These are phyloP conservation scores for Fusarium coicis DNA, from an alignment of 2,329 filamentous ascomycete species.

Conservation along the genomic window DNA sequence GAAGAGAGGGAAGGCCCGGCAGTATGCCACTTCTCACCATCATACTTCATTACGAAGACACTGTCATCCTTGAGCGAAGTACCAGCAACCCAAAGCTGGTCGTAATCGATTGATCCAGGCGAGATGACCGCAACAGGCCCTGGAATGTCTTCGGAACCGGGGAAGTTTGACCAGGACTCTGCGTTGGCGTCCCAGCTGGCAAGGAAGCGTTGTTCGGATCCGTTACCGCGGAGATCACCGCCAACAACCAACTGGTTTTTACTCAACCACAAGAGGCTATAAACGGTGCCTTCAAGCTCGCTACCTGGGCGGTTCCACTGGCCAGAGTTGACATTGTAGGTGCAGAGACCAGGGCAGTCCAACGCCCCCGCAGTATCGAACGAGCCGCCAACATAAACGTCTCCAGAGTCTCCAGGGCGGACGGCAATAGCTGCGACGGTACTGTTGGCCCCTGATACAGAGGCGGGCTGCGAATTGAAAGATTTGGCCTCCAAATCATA, in stretches of 20 bases:
- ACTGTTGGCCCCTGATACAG: constrained; percentile 74
- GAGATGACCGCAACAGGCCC: constrained; percentile 83
- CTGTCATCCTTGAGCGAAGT: constrained; percentile 70
- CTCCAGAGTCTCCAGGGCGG: constrained; percentile 70
- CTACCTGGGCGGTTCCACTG: constrained; percentile 86
- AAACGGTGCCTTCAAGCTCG: constrained; percentile 75
- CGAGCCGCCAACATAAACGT: constrained; percentile 87
- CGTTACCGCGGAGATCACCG: constrained; percentile 77
- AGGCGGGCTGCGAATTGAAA: constrained; percentile 78
- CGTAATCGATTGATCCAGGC: constrained; percentile 75
- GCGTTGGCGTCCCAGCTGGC: constrained; percentile 77
- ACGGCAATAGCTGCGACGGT: constrained; percentile 81
- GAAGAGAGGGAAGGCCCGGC: constrained; percentile 71
- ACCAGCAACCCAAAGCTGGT: constrained; percentile 86
- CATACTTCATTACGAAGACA: constrained; percentile 83
- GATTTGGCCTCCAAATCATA: constrained; percentile 77
- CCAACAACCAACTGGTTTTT: constrained; percentile 78
- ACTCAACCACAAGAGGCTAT: constrained; percentile 79
- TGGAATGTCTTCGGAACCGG: constrained; percentile 73
- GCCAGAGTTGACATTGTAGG: constrained; percentile 74
- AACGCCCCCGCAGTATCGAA: constrained; percentile 88
- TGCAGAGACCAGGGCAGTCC: constrained; percentile 83
- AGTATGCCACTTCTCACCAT: constrained; percentile 76
- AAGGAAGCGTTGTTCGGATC: constrained; percentile 70
- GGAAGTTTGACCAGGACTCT: constrained; percentile 72